Base-by-base conservation (phyloP, 2,329 filamentous ascomycete genomes). In the Botrytis byssoidea region DNA sequence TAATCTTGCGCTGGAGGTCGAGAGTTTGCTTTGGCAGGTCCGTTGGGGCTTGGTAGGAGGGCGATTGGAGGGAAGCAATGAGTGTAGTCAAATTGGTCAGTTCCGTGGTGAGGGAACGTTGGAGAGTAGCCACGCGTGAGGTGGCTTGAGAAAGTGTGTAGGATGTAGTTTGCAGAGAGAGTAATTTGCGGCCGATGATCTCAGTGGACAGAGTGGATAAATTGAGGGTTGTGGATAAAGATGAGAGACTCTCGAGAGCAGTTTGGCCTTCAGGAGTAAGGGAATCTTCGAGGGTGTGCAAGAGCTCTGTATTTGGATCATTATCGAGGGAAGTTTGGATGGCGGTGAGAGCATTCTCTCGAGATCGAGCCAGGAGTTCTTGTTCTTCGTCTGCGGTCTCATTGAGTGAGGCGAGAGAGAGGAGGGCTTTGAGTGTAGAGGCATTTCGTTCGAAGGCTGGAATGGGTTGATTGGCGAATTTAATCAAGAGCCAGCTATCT, bases 381-480 rank as follows among this genome's bases (percentile, higher is more conserved):
- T 86, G 85, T 77, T 93, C 90, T 78, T 95, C 92, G 76, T 95
- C 92, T 9, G 92, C 92, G 20, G 88, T 84, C 80, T 97, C 94
- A 81, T 96, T 97, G 60, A 90, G 85, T 18, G 90, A 86, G 32
- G 92, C 92, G 12, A 97, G 86, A 40, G 91, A 88, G 14, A 97
- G 87, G 6, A 97, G 86, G 1, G 88, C 90, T 76, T 90, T 91
- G 68, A 97, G 86, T 0, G 95, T 98, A 64, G 95, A 92, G 44
- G 91, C 87, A 80, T 96, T 98, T 79, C 94, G 91, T 83, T 98
- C 95, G 82, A 97, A 97, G 0, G 86, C 81, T 0, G 94, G 94
- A 0, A 91, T 84, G 0, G 87, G 81, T 64, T 88, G 88, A 44
- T 88, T 87, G 63, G 87, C 86, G 77, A 92, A 93, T 80, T 92